Percentiles rank a stretch among this genome's conserved stretches.
Conservation (phyloP, 257 asterid species). For the Orobanche coerulescens region DNA sequence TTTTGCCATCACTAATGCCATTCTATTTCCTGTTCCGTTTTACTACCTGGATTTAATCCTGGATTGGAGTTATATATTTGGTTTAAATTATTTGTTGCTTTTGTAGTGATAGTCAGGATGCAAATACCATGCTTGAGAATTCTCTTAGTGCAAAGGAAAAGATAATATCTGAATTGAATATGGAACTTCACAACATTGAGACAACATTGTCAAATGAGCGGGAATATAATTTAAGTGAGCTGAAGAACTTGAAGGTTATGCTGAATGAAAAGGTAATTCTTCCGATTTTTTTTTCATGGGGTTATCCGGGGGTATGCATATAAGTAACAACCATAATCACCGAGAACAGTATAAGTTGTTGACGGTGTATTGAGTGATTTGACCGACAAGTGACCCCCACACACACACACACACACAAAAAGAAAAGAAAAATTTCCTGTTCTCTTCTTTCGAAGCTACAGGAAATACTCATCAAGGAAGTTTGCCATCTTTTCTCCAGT, state of each 20-base stretch:
- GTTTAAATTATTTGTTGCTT: conserved; percentile 11
- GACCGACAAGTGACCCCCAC: too few species aligned
- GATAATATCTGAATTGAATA: conserved; percentile 80
- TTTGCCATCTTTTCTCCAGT: too few species aligned
- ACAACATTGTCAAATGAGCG: conserved; percentile 75
- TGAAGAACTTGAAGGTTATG: conserved; percentile 69
- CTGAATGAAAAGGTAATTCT: conserved; percentile 75
- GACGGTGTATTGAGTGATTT: too few species aligned
- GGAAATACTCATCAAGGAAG: not conserved
- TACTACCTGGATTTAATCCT: conserved; percentile 15
- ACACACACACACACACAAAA: too few species aligned
- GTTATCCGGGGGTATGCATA: too few species aligned
- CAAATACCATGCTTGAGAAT: conserved; percentile 72
- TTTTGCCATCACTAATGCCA: conserved; percentile 3
- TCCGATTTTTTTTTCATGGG: not conserved
- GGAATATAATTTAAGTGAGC: conserved; percentile 67
- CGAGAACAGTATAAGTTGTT: not conserved
- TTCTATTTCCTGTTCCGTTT: conserved; percentile 10
- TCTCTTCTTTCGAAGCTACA: not conserved
- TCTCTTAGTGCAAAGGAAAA: conserved; percentile 87
- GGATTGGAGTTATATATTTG: not conserved
- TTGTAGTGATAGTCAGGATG: conserved; percentile 70
- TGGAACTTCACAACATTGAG: conserved; percentile 90
- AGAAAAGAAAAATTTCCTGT: not conserved
- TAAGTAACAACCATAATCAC: not conserved